These are phyloP conservation scores for Casuarina cunninghamiana DNA, from an alignment of 306 rosid genomes.

Conservation along the genomic window DNA sequence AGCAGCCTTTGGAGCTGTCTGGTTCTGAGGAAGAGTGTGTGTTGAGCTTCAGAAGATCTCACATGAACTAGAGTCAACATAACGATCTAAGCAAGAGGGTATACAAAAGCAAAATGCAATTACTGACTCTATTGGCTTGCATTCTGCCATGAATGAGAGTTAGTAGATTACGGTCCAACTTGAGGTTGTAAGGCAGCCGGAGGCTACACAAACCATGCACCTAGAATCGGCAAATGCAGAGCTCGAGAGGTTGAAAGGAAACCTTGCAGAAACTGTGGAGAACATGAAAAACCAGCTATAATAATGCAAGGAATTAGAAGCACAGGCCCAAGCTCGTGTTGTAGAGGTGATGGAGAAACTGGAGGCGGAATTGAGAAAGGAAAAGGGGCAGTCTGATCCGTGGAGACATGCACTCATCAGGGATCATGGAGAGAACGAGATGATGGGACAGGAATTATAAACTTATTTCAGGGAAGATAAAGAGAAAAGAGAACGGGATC, in stretches of 20 bases:
- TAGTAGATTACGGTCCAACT: constrained; percentile 65
- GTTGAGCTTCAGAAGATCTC: too few relatives aligned
- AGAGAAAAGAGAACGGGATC: constrained; percentile 71
- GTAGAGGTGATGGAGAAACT: constrained; percentile 74
- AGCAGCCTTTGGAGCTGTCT: too few relatives aligned
- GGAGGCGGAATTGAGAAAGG: constrained; percentile 76
- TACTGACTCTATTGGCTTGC: constrained; percentile 52
- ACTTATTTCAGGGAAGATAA: constrained; percentile 76
- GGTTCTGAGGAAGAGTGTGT: too few relatives aligned
- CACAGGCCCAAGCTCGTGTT: constrained; percentile 55
- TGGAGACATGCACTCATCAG: constrained; percentile 70
- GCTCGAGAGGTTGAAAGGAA: constrained; percentile 56
- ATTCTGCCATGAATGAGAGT: constrained; percentile 61
- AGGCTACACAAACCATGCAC: constrained; percentile 46
- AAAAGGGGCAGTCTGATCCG: constrained; percentile 88
- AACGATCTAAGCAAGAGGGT: too few relatives aligned
- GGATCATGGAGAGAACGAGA: too few relatives aligned
- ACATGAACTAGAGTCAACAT: too few relatives aligned
- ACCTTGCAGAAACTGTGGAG: constrained; percentile 66
- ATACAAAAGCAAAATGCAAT: constrained; percentile 43
- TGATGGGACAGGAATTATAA: constrained; percentile 78
- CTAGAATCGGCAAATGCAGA: constrained; percentile 50
- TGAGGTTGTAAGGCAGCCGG: constrained; percentile 53
- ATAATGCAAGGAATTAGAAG: constrained; percentile 62
- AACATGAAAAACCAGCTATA: constrained; percentile 57